Evolutionary conservation across 1,139 yeast species (phyloP).

Genomic region (Magnusiomyces paraingens): DNA sequence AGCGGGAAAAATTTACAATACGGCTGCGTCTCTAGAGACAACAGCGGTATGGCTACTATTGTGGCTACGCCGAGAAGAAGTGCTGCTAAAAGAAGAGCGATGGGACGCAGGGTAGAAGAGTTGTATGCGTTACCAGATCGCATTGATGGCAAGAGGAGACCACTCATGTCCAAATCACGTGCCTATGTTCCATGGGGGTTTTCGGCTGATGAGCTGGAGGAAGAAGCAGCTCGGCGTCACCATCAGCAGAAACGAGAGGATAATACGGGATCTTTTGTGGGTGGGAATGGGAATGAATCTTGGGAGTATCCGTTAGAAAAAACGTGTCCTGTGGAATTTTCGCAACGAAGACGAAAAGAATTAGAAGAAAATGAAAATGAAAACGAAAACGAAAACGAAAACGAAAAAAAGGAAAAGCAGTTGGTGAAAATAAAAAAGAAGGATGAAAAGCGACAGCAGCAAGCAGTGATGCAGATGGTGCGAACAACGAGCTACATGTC

Average conservation of each 20-base stretch:
- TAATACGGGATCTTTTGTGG: neutral
- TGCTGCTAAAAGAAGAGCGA: neutral
- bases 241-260: neutral
- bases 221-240: neutral
- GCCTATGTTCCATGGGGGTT: slow-evolving; percentile 6
- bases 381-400: neutral
- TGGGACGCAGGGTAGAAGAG: neutral
- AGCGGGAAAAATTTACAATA: too few relatives aligned
- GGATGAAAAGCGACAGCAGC: neutral
- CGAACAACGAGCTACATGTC: neutral
- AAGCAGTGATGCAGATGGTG: neutral
- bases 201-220: neutral
- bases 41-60: neutral
- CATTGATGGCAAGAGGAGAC: neutral
- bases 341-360: too few relatives aligned
- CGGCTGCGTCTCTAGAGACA: neutral
- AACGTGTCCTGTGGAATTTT: neutral
- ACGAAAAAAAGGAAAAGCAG: neutral
- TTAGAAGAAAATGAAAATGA: neutral
- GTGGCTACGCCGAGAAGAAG: neutral
- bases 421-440: neutral
- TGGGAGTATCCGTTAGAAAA: neutral
- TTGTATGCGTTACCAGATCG: neutral
- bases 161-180: slow-evolving; percentile 1
- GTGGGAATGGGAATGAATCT: neutral